Conservation (phyloP, 257 asterid species). For the Cruciata laevipes region DNA sequence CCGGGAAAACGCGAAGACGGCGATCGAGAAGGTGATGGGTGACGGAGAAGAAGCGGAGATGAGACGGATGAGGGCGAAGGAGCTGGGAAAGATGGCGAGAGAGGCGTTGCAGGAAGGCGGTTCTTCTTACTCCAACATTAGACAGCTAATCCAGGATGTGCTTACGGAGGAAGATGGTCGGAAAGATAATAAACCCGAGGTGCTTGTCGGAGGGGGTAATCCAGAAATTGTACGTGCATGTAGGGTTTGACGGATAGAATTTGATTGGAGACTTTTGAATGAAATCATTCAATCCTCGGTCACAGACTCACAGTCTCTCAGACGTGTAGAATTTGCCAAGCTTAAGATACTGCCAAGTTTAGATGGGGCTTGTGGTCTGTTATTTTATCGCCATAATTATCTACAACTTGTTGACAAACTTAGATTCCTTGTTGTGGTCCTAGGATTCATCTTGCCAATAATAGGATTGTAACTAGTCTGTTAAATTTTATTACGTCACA, state of each 20-base stretch:
- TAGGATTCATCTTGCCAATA: neutral
- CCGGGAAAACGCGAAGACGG: conserved; percentile 13
- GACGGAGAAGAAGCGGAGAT: conserved; percentile 35
- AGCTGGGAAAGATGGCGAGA: conserved; percentile 32
- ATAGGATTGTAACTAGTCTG: no score
- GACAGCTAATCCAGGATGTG: conserved; percentile 28
- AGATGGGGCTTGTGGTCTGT: neutral
- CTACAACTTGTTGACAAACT: neutral
- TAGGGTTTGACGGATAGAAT: neutral
- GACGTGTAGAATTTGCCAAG: neutral
- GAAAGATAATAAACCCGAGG: neutral
- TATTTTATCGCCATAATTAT: neutral
- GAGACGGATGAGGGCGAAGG: conserved; percentile 34
- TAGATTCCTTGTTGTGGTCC: neutral
- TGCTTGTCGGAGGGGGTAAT: neutral
- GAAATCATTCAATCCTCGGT: no score
- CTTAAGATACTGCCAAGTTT: neutral
- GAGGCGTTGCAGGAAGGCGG: conserved; percentile 35
- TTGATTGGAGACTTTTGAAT: neutral
- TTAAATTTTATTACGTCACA: no score
- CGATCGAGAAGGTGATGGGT: conserved; percentile 22
- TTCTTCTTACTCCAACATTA: conserved; percentile 28
- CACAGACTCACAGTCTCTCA: no score
- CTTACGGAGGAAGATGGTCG: conserved; percentile 11
- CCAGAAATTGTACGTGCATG: neutral